Base-by-base conservation (phyloP, 2,329 filamentous ascomycete species). In the Fusarium xyrophilum region DNA sequence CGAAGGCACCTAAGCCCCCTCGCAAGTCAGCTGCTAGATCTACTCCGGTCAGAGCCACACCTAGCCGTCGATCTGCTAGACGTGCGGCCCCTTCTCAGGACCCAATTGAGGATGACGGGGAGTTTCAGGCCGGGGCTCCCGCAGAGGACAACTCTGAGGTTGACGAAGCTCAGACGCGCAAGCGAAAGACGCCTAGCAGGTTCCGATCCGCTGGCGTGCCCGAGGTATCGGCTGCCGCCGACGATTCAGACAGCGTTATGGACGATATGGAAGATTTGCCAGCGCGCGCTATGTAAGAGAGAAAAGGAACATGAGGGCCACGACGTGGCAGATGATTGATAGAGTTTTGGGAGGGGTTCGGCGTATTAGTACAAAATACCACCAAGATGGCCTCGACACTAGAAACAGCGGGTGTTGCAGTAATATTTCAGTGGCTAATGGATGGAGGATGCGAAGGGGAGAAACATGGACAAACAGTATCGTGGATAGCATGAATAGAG, bases 241-340 rank as follows among this genome's bases (percentile, higher is more conserved):
- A 73, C 15, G 72, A 69, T 17, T 77, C 74, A 7, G 76, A 77
- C 25, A 79, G 78, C 38, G 74, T 75, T 17, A 81, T 82, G 78
- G 80, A 82, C 35, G 80, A 82, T 43, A 81, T 82, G 81, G 80
- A 82, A 55, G 81, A 82, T 59, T 69, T 82, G 40, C 80, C 80
- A 9, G 77, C 77, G n/a, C 73, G 73, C 15, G 44, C 76, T n/a
- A 19, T 44, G 36, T 72, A 56, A 61, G 21, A 46, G 23, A 38
- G 36, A 47, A 32, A 27, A 27, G 17, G 33, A 23, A 42, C 19
- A 35, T n/a, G 21, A 38, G 19, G 21, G 43, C 19, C 33, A 38
- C 19, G n/a, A 27, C 19, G 23, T 25, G 35, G 35, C 30, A 40
- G n/a, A 42, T 46, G 36, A 39, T 30, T 35, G 40, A 40, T 56